These are phyloP conservation scores for Apiospora phragmitis DNA, from an alignment of 2,329 filamentous ascomycete genomes.

Conservation along the genomic window DNA sequence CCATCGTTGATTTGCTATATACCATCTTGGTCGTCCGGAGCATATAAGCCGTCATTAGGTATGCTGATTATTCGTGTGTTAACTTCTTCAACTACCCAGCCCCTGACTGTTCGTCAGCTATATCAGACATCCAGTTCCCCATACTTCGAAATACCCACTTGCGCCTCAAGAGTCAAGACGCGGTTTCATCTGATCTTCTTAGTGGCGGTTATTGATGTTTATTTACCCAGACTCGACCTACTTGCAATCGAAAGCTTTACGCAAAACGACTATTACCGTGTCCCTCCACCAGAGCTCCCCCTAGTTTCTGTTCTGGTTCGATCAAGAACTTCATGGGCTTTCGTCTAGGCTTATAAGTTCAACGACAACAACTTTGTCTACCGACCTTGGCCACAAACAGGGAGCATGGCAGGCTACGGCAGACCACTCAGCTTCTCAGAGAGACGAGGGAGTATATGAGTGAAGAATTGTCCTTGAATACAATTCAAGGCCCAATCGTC, in stretches of 20 bases:
- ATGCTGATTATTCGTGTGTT: neutral
- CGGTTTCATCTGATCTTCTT: conserved; percentile 8
- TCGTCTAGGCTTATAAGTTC: neutral
- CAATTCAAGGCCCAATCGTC: conserved; percentile 40
- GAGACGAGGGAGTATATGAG: conserved; percentile 56
- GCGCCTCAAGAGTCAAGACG: neutral
- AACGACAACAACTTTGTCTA: neutral
- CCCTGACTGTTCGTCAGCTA: neutral
- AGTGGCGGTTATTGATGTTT: conserved; percentile 6
- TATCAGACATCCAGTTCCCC: neutral
- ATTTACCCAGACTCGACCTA: neutral
- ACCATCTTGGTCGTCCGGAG: neutral
- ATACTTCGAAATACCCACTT: neutral
- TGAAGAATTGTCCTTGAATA: conserved; percentile 59
- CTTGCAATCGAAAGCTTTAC: neutral
- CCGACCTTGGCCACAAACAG: neutral
- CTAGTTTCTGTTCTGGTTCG: neutral
- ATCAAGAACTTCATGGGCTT: neutral
- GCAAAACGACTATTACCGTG: neutral
- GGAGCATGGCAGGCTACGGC: conserved; percentile 31
- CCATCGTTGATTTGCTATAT: neutral
- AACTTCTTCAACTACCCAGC: neutral
- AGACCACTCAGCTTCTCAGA: conserved; percentile 62
- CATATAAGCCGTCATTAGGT: neutral
- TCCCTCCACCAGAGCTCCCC: neutral